A percentile compares a stretch with the other conserved stretches of the same genome.
Conservation (phyloP, 306 rosid species). For the Carpinus viminea region DNA sequence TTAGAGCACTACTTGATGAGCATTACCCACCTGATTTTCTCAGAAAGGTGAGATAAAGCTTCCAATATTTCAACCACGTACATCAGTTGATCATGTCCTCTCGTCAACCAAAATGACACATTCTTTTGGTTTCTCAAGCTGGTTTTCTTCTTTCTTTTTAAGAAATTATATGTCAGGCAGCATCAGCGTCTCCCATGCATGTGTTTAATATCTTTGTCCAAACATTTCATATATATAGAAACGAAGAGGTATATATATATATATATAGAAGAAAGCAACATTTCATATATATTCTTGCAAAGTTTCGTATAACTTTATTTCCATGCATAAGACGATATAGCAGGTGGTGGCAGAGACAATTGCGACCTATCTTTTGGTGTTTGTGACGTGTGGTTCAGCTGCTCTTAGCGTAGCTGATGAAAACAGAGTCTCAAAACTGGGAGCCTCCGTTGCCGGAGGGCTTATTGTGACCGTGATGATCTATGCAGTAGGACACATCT, state of each 20-base stretch:
- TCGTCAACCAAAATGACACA: no score
- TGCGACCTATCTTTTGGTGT: slow-evolving; percentile 73
- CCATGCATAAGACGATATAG: neutral
- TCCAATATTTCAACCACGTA: neutral
- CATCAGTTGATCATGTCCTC: no score
- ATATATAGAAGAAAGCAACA: no score
- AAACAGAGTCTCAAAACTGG: slow-evolving; percentile 54
- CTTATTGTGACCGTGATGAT: slow-evolving; percentile 73
- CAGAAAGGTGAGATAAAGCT: slow-evolving; percentile 40
- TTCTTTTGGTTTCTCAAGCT: no score
- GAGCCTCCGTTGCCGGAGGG: slow-evolving; percentile 78
- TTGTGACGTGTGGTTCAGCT: slow-evolving; percentile 70
- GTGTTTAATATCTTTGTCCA: neutral
- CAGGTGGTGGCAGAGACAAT: slow-evolving; percentile 76
- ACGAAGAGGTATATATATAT: no score
- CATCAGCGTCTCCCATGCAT: no score
- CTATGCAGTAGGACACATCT: slow-evolving; percentile 81
- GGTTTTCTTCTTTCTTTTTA: no score
- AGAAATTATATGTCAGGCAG: no score
- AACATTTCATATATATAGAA: no score
- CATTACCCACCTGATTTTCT: slow-evolving; percentile 54
- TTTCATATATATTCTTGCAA: no score
- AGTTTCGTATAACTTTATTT: neutral
- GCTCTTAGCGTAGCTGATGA: slow-evolving; percentile 54
- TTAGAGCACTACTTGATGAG: slow-evolving; percentile 19